Evolutionary conservation across 1,139 yeast species (phyloP).

Genomic region (Yamadazyma buinensis): DNA sequence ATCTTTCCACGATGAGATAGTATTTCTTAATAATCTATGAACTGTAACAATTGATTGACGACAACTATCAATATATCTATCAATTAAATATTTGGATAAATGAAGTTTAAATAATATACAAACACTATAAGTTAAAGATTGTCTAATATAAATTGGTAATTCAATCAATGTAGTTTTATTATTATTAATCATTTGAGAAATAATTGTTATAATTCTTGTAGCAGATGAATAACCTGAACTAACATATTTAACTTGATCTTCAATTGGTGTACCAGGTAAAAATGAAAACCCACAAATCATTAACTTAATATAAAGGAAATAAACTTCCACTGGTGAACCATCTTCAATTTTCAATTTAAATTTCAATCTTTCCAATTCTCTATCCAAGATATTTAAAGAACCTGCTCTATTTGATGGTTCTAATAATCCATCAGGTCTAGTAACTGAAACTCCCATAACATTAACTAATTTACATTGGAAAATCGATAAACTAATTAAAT

Average conservation of each 20-base stretch:
- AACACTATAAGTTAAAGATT: constrained; percentile 79
- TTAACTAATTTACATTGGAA: constrained; percentile 83
- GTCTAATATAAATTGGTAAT: constrained; percentile 83
- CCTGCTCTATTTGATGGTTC: constrained; percentile 84
- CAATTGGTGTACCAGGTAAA: constrained; percentile 85
- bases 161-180: constrained; percentile 69
- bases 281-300: constrained; percentile 90
- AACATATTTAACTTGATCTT: constrained; percentile 82
- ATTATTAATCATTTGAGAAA: constrained; percentile 57
- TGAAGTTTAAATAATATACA: constrained; percentile 77
- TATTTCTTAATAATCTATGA: constrained; percentile 81
- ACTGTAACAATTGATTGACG: constrained; percentile 92
- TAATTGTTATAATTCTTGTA: constrained; percentile 75
- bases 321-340: constrained; percentile 67
- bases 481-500: constrained; percentile 68
- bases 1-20: constrained; percentile 86
- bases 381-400: constrained; percentile 67
- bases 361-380: constrained; percentile 71
- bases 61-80: constrained; percentile 80
- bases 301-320: constrained; percentile 71
- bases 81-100: constrained; percentile 70
- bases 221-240: constrained; percentile 79
- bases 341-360: constrained; percentile 62
- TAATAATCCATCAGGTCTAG: constrained; percentile 84
- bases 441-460: constrained; percentile 86